These are phyloP conservation scores for Poronia punctata DNA, from an alignment of 495 filamentous ascomycete genomes.

Conservation along the genomic window DNA sequence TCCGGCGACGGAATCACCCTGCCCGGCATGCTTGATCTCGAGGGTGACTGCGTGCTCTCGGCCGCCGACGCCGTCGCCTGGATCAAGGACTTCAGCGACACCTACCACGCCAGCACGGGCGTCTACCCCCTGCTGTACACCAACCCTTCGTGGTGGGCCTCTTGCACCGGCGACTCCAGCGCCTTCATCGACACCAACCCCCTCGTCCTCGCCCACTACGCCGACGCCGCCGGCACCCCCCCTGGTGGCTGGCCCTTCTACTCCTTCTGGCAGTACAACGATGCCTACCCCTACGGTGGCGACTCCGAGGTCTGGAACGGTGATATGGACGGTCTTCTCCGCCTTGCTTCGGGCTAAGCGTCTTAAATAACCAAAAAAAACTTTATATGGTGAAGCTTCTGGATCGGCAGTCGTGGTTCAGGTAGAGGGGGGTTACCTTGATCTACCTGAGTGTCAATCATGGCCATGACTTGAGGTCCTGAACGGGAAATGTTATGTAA, in stretches of 20 bases:
- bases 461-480: no score
- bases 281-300: constrained; percentile 40
- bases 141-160: constrained; percentile 55
- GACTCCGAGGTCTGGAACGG: constrained; percentile 50
- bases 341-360: constrained; percentile 8
- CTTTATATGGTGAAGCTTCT: no score
- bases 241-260: constrained; percentile 55
- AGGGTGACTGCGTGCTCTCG: constrained; percentile 50
- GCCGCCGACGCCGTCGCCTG: constrained; percentile 48
- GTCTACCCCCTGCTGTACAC: constrained; percentile 57
- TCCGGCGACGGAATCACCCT: constrained; percentile 53
- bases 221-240: constrained; percentile 41
- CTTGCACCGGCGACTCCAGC: constrained; percentile 51
- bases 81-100: constrained; percentile 53
- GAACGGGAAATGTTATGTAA: no score
- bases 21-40: constrained; percentile 62
- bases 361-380: no score
- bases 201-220: constrained; percentile 51
- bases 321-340: constrained; percentile 10
- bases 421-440: no score
- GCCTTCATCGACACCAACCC: constrained; percentile 47
- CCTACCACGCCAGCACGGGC: constrained; percentile 44
- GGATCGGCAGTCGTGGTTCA: no score
- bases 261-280: constrained; percentile 55
- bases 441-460: no score